A percentile compares a stretch with the other conserved stretches of the same genome.
phyloP scores from a whole-genome alignment of 345 rosid species.

The Erucastrum elatum region DNA sequence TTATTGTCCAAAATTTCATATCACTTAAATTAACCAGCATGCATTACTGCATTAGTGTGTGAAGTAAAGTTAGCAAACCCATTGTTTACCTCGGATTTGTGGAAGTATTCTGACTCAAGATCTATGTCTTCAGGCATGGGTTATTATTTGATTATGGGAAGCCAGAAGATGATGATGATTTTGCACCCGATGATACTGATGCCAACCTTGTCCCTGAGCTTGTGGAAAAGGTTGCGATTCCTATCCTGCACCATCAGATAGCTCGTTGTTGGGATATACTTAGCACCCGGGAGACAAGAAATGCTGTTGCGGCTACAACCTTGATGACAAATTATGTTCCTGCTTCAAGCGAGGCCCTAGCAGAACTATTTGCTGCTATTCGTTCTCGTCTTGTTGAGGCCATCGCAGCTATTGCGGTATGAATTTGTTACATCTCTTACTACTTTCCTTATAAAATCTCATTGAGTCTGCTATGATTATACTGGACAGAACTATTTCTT shows the following conservation, averaged over 20 bases:
- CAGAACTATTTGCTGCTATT: constrained; percentile 58
- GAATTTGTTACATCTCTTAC: constrained; percentile 18
- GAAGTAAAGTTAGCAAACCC: neutral
- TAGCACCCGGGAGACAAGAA: constrained; percentile 69
- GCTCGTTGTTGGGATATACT: constrained; percentile 88
- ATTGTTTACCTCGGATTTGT: constrained; percentile 1
- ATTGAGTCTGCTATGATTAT: constrained; percentile 4
- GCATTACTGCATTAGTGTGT: neutral
- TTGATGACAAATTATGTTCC: constrained; percentile 75
- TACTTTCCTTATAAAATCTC: constrained; percentile 3
- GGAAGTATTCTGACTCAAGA: constrained; percentile 20
- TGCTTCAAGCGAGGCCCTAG: constrained; percentile 70
- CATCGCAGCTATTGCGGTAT: constrained; percentile 58
- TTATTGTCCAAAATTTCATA: constrained; percentile 14
- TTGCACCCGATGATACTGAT: constrained; percentile 72
- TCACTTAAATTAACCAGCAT: neutral
- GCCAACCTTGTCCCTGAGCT: constrained; percentile 81
- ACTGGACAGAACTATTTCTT: constrained; percentile 12
- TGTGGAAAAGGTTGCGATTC: constrained; percentile 87
- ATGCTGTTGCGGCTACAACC: constrained; percentile 84
- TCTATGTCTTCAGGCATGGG: constrained; percentile 64
- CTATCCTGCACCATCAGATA: constrained; percentile 80
- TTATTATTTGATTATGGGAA: constrained; percentile 79
- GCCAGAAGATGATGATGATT: constrained; percentile 67
- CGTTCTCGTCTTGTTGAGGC: constrained; percentile 79